Base-by-base conservation (phyloP, 257 asterid species). In the Petrea volubilis region DNA sequence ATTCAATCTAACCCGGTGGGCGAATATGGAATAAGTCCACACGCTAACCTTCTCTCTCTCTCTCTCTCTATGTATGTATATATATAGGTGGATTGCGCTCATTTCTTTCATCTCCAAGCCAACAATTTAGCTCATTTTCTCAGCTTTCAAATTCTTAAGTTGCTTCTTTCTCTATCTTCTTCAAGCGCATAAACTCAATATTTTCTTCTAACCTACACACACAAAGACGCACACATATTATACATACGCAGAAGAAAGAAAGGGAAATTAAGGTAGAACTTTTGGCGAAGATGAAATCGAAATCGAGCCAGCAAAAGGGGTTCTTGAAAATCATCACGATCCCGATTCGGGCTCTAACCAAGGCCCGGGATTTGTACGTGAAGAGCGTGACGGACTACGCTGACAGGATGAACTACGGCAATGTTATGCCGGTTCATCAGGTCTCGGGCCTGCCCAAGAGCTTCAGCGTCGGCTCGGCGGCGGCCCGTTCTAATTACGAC, bases 381-480 rank as follows among this genome's bases (percentile, higher is more conserved):
- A 82, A 69, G 50, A 75, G 87, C 81, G 41, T 85, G 72, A 68
- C 73, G 0, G 64, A 60, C 36, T 85, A 78, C 41, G 81, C 81
- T 1, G 83, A 80, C 62, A 64, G 59, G 44, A 68, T 65, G 63
- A 53, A 62, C 63, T 53, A 38, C 63, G 75, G 85, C 73, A 55
- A n/a, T 60, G 67, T 56, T 13, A 52, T 71, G 68, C 70, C 66
- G 2, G 38, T 33, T 2, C 83, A 67, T 1, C 77, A 64, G 14
- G 58, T 62, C 34, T 41, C 76, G 69, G 52, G 27, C 68, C 70
- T 84, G n/a, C 87, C 87, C 0, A 77, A 33, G 69, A 85, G 87
- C 80, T 85, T 77, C 78, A 92, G 96, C 46, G 86, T 72, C 43
- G 64, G 64, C 33, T 80, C 90, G n/a, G n/a, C n/a, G n/a, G n/a